Evolutionary conservation across 2,329 filamentous ascomycete genomes (phyloP), one percentile per base, ranked within the genome.

Genomic region (Pseudogymnoascus sp.): DNA sequence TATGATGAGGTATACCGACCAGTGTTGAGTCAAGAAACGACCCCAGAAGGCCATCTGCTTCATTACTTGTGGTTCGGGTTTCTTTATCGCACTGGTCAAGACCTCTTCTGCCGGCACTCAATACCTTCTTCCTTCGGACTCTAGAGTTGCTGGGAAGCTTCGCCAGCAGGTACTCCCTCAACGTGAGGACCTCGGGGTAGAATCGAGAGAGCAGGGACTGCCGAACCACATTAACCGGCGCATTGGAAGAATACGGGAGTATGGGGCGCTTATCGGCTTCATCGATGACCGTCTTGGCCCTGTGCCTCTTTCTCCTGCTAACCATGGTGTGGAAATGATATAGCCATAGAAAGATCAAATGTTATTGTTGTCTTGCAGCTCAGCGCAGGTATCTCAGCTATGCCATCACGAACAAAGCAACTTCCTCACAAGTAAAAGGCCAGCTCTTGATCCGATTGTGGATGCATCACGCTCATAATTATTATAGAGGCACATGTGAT

Each of bases 151-250:
- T 68, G 0, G 90, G 88, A 10, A 96, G 81, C 65, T 80, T 83
- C 19, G 78, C 78, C 59, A 93, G 77, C 40, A 93, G 77, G 76
- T 91, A 90, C 64, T 88, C 80, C 69, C 91, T 86, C 64, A 96
- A 77, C 0, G 86, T 86, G 63, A 84, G 74, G 11, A 92, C 82
- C 56, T 80, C 75, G 7, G 81, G 76, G 75, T 92, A 96, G 75
- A 88, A 89, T 65, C 83, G 82, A 53, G 80, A 80, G 63, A 96
- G 79, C 35, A 95, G 81, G 62, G 85, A 83, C 71, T 91, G 87
- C 64, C 76, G 74, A 62, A 77, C 70, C 5, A 71, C 59, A 19
- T 59, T 33, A 13, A 33, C 53, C 19, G 17, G 44, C 15, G 35
- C 26, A 26, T 60, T 65, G 11, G 33, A 42, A 31, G 61, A 60